Percentiles rank a stretch among this genome's conserved stretches.
phyloP scores from a whole-genome alignment of 305 asterid genomes.

The Fraxinus dipetala region DNA sequence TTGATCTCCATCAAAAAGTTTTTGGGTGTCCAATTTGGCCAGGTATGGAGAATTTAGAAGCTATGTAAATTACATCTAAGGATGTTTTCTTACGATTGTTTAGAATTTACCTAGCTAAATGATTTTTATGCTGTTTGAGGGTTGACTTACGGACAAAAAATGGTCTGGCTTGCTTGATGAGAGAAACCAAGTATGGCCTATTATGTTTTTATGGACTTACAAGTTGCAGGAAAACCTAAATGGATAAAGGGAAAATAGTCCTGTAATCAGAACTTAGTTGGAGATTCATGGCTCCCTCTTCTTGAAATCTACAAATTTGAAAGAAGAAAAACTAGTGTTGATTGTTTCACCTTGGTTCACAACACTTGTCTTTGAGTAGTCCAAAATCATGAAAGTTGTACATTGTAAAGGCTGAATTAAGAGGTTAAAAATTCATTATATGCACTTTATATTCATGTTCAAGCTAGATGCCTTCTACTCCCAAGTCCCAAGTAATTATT shows the following conservation, averaged over 20 bases:
- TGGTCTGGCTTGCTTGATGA: background rate
- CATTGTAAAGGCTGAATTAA: background rate
- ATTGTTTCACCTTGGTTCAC: background rate
- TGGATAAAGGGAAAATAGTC: background rate
- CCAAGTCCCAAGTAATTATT: background rate
- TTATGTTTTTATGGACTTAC: background rate
- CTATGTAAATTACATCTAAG: background rate
- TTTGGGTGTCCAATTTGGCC: background rate
- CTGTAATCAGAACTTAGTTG: background rate
- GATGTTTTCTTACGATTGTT: background rate
- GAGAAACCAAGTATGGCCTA: background rate
- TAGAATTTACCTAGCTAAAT: background rate
- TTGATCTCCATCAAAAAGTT: background rate
- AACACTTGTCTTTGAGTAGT: background rate
- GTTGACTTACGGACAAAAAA: background rate
- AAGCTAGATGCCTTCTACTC: background rate
- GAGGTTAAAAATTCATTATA: background rate
- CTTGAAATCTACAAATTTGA: background rate
- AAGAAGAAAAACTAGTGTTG: background rate
- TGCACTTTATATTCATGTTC: background rate
- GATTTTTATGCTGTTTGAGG: background rate
- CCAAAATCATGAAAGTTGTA: background rate
- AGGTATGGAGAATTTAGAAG: background rate
- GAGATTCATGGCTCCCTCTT: background rate
- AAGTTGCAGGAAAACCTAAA: background rate